Percentiles rank a stretch among this genome's conserved stretches.
phyloP scores from a whole-genome alignment of 768 basidiomycete species.

The Termitomyces sp. region DNA sequence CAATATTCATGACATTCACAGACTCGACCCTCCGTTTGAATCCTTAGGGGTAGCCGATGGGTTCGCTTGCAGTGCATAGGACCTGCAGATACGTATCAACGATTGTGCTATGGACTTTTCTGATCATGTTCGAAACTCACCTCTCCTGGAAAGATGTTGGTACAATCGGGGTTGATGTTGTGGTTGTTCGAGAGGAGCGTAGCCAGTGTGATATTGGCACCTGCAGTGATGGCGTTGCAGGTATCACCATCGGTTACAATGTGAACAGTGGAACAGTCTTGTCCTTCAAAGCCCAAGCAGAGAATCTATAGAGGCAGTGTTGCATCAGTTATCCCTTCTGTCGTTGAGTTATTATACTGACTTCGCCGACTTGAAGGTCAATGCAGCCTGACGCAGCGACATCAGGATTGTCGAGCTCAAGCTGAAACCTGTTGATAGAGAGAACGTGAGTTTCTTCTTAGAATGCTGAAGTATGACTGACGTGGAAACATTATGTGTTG shows the following conservation, averaged over 20 bases:
- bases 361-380: conserved; percentile 54
- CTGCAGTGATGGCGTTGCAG: conserved; percentile 41
- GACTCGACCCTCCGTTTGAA: neutral
- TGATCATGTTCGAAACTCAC: conserved; percentile 24
- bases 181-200: conserved; percentile 63
- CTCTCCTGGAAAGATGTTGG: conserved; percentile 58
- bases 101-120: neutral
- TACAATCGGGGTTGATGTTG: conserved; percentile 49
- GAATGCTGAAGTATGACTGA: conserved; percentile 22
- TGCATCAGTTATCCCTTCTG: neutral
- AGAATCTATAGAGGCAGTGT: conserved; percentile 25
- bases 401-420: conserved; percentile 45
- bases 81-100: conserved; percentile 2
- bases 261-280: conserved; percentile 55
- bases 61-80: conserved; percentile 6
- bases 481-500: conserved; percentile 43
- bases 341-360: conserved; percentile 13
- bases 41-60: neutral
- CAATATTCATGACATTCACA: neutral
- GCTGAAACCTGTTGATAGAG: conserved; percentile 44
- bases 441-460: neutral
- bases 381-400: conserved; percentile 48
- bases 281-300: conserved; percentile 54
- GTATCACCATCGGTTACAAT: conserved; percentile 45
- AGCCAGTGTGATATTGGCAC: conserved; percentile 37